Percentiles rank a stretch among this genome's conserved stretches.
phyloP scores from a whole-genome alignment of 2,329 filamentous ascomycete genomes.

The Penicillium sp. region DNA sequence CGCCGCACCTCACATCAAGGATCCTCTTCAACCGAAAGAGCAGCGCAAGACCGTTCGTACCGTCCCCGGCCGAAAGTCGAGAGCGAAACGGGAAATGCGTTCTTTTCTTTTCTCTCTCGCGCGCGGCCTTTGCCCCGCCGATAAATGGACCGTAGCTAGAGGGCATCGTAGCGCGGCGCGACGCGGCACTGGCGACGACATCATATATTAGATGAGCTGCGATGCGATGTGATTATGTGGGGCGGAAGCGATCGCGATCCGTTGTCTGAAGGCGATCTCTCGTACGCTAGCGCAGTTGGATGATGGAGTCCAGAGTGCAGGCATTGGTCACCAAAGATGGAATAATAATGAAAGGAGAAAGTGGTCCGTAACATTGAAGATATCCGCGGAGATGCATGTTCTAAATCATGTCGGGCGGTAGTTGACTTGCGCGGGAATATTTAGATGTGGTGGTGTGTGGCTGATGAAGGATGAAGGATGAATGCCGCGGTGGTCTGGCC shows the following conservation, averaged over 20 bases:
- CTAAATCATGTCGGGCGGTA: neutral
- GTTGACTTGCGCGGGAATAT: neutral
- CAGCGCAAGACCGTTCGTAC: neutral
- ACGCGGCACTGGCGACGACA: neutral
- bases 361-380: neutral
- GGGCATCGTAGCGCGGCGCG: neutral
- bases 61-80: neutral
- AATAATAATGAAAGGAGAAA: neutral
- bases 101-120: neutral
- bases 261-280: constrained; percentile 3
- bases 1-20: too few relatives aligned
- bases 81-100: neutral
- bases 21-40: neutral
- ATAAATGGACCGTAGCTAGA: too few relatives aligned
- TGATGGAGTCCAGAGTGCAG: neutral
- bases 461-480: neutral
- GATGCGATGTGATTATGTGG: neutral
- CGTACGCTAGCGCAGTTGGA: neutral
- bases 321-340: neutral
- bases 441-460: too few relatives aligned
- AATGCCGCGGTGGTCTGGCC: neutral
- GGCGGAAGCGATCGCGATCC: constrained; percentile 11
- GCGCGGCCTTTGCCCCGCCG: neutral
- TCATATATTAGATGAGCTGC: neutral
- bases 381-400: neutral